A percentile compares a stretch with the other conserved stretches of the same genome.
phyloP scores from a whole-genome alignment of 768 basidiomycete species.

The Pulveroboletus sp. region DNA sequence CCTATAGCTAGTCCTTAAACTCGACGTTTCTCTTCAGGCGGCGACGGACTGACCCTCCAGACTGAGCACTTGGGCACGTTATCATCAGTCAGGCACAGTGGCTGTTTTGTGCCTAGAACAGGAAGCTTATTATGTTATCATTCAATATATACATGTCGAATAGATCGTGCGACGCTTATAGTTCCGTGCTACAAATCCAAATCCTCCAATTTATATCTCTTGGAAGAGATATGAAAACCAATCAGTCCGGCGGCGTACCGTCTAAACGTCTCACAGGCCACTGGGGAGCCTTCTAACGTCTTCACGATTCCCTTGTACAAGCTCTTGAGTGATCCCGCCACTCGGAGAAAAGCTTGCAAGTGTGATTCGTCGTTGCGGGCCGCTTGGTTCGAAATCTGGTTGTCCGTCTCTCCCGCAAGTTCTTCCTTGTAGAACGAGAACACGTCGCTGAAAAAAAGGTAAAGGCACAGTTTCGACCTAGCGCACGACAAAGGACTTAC shows the following conservation, averaged over 20 bases:
- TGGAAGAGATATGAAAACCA: conserved; percentile 18
- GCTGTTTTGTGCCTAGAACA: no score
- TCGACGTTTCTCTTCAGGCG: no score
- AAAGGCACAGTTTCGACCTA: no score
- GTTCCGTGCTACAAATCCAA: conserved; percentile 5
- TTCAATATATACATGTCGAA: no score
- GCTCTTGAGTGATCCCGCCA: not conserved
- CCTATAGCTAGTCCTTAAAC: no score
- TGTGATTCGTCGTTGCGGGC: not conserved
- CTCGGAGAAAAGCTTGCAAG: not conserved
- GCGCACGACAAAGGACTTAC: not conserved
- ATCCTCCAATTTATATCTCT: conserved; percentile 20
- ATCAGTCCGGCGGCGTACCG: conserved; percentile 15
- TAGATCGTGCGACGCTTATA: no score
- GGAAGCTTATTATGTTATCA: no score
- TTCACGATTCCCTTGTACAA: conserved; percentile 18
- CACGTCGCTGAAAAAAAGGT: not conserved
- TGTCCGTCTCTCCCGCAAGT: not conserved
- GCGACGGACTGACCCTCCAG: no score
- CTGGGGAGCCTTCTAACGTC: conserved; percentile 14
- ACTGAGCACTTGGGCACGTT: no score
- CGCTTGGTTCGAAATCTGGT: not conserved
- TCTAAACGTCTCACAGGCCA: conserved; percentile 5
- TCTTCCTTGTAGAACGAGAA: not conserved
- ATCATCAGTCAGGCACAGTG: no score